A percentile compares a stretch with the other conserved stretches of the same genome.
These are phyloP conservation scores for Dioscorea alata DNA, from an alignment of 106 monocot species.

Conservation along the genomic window DNA sequence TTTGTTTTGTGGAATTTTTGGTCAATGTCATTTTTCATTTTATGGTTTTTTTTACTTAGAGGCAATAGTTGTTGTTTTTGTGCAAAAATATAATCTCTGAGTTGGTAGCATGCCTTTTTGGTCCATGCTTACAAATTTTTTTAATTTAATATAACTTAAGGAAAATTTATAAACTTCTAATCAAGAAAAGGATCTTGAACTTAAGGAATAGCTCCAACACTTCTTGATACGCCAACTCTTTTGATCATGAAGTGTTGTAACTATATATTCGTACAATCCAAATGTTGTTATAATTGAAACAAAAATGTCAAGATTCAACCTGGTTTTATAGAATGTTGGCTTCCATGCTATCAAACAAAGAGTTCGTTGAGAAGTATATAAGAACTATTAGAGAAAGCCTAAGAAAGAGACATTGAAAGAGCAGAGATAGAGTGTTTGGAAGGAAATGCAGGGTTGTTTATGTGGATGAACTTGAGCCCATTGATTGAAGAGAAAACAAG, in stretches of 20 bases:
- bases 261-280: constrained; percentile 62
- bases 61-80: too few species aligned
- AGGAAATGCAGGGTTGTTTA: constrained; percentile 69
- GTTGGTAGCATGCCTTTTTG: too few species aligned
- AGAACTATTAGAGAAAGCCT: constrained; percentile 49
- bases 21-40: too few species aligned
- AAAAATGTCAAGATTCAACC: constrained; percentile 75
- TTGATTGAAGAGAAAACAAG: constrained; percentile 34
- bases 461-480: constrained; percentile 56
- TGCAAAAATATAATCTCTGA: too few species aligned
- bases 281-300: constrained; percentile 53
- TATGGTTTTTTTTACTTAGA: too few species aligned
- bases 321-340: constrained; percentile 60
- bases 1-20: too few species aligned
- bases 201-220: too few species aligned
- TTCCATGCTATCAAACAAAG: constrained; percentile 48
- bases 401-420: constrained; percentile 25
- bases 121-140: too few species aligned
- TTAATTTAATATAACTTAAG: too few species aligned
- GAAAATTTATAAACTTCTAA: too few species aligned
- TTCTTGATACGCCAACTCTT: too few species aligned
- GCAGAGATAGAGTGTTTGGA: constrained; percentile 47
- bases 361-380: constrained; percentile 50
- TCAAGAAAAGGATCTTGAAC: too few species aligned
- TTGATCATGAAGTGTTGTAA: constrained; percentile 64